phyloP scores from a whole-genome alignment of 768 basidiomycete species.

The Pholiota conissans region DNA sequence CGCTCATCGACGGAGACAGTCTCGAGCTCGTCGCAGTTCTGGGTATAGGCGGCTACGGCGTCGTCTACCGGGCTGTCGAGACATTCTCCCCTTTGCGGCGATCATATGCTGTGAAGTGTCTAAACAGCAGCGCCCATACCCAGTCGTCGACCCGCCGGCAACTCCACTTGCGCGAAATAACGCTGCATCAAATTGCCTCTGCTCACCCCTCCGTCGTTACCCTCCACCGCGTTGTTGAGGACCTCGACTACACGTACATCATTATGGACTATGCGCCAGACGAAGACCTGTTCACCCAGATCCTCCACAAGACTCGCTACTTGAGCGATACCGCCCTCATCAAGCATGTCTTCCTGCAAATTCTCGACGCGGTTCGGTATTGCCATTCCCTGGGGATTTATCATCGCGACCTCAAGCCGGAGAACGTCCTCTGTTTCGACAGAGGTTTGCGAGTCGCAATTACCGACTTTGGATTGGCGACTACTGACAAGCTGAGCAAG shows the following conservation, averaged over 20 bases:
- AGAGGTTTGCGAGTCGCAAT: constrained; percentile 76
- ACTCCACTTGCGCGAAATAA: constrained; percentile 87
- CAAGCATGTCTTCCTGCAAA: constrained; percentile 88
- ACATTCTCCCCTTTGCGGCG: constrained; percentile 43
- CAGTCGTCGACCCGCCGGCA: constrained; percentile 56
- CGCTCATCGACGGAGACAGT: constrained; percentile 77
- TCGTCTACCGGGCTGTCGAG: constrained; percentile 89
- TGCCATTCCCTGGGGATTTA: constrained; percentile 91
- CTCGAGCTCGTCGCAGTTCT: constrained; percentile 86
- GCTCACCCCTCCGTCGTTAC: constrained; percentile 83
- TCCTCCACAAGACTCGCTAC: constrained; percentile 74
- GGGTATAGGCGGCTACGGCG: constrained; percentile 93
- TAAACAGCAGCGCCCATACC: constrained; percentile 47
- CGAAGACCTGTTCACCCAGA: constrained; percentile 92
- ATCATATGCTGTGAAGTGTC: constrained; percentile 91
- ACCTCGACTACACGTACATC: constrained; percentile 79
- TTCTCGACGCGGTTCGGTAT: constrained; percentile 91
- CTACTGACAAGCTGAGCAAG: constrained; percentile 78
- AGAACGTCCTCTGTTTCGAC: constrained; percentile 72
- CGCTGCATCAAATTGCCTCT: constrained; percentile 73
- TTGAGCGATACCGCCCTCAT: constrained; percentile 84
- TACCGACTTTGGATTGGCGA: constrained; percentile 95
- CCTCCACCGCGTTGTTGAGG: constrained; percentile 86
- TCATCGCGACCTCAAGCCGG: constrained; percentile 81
- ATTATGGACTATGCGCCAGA: constrained; percentile 92